Conservation (phyloP, 805 yeast genomes). For the Pichia insulana region DNA sequence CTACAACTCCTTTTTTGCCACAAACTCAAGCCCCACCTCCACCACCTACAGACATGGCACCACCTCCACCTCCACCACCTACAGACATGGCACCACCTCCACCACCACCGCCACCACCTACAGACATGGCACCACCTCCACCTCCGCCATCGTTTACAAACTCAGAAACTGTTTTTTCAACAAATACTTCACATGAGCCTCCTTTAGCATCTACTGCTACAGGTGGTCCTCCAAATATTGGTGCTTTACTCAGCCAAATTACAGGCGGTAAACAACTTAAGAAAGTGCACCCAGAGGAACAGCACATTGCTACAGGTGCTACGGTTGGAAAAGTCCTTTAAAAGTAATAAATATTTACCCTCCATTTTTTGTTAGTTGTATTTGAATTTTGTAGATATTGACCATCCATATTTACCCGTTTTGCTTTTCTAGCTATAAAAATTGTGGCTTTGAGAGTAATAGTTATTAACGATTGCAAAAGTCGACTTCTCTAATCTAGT, state of each 20-base stretch:
- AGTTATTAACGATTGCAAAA: too few relatives aligned
- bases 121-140: conserved; percentile 21
- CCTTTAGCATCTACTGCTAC: conserved; percentile 21
- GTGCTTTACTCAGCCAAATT: conserved; percentile 47
- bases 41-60: conserved; percentile 8
- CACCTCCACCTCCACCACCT: conserved; percentile 21
- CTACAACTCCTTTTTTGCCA: conserved; percentile 19
- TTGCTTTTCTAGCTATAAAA: too few relatives aligned
- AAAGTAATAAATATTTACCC: neutral
- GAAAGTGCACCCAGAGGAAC: conserved; percentile 41
- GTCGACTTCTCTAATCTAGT: too few relatives aligned
- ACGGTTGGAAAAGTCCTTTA: conserved; percentile 42
- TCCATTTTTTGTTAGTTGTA: too few relatives aligned
- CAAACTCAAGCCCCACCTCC: conserved; percentile 28
- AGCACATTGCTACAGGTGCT: conserved; percentile 37
- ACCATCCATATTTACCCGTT: too few relatives aligned
- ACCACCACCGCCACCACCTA: conserved; percentile 27
- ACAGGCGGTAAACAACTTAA: conserved; percentile 42
- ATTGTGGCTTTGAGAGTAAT: too few relatives aligned
- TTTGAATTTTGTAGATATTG: too few relatives aligned
- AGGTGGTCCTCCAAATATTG: conserved; percentile 26
- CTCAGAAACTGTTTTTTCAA: conserved; percentile 30
- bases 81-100: conserved; percentile 1
- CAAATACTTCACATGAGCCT: too few relatives aligned
- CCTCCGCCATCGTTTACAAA: conserved; percentile 20